Conservation (phyloP, 805 yeast genomes). For the Saccharomycopsis fibuligera region DNA sequence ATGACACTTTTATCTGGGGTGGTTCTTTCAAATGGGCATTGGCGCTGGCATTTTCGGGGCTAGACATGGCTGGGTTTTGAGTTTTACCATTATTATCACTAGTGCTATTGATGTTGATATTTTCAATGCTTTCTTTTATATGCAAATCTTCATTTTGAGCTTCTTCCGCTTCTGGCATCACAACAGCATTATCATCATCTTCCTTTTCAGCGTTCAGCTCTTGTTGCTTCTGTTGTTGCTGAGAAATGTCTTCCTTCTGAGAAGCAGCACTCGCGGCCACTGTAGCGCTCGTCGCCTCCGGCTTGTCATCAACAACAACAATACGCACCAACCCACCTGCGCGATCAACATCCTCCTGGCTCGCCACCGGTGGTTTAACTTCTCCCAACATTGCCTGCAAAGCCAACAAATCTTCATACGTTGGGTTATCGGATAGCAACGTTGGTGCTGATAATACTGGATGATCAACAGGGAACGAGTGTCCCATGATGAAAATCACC, state of each 20-base stretch:
- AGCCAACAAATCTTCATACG: constrained; percentile 42
- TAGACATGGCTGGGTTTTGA: no score
- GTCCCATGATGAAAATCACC: constrained; percentile 60
- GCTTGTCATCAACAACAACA: constrained; percentile 14
- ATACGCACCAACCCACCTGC: constrained; percentile 34
- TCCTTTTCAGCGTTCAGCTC: no score
- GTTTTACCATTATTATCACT: no score
- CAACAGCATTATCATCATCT: neutral
- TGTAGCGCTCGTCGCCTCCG: no score
- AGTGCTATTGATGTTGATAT: constrained; percentile 1
- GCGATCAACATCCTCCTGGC: constrained; percentile 33
- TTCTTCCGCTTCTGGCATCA: neutral
- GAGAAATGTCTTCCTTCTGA: no score
- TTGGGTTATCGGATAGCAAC: constrained; percentile 42
- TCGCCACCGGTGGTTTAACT: constrained; percentile 38
- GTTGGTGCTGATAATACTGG: constrained; percentile 44
- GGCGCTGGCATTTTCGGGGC: no score
- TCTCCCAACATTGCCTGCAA: constrained; percentile 44
- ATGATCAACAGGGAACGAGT: constrained; percentile 42
- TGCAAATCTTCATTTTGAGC: neutral
- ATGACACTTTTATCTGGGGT: constrained; percentile 16
- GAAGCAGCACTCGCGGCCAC: no score
- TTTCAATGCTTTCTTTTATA: constrained; percentile 13
- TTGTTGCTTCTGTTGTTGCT: no score
- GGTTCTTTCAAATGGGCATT: constrained; percentile 20